Evolutionary conservation across 768 basidiomycete genomes (phyloP).

Genomic region (Hericium rajendrae): DNA sequence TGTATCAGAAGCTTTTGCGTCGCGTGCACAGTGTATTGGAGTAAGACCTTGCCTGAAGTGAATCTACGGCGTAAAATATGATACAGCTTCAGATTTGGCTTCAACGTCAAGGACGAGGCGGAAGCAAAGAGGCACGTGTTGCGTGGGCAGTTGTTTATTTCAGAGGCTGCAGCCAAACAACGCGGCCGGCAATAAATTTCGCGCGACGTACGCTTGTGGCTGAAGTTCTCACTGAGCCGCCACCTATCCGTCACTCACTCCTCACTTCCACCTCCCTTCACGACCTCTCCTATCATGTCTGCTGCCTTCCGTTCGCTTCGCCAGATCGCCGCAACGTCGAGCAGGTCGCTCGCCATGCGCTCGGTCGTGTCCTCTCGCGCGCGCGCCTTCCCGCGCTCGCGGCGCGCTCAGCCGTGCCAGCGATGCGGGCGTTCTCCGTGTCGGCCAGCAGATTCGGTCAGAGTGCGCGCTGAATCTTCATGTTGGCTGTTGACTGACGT

Average conservation of each 20-base stretch:
- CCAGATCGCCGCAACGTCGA: constrained; percentile 38
- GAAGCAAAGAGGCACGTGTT: no score
- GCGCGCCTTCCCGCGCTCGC: constrained; percentile 15
- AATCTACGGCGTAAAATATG: no score
- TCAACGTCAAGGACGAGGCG: no score
- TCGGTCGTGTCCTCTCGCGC: constrained; percentile 13
- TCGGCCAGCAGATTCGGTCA: constrained; percentile 30
- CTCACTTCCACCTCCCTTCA: background rate
- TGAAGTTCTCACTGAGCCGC: background rate
- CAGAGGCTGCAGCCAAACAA: background rate
- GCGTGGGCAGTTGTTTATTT: background rate
- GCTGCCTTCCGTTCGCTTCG: constrained; percentile 55
- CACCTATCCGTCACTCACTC: background rate
- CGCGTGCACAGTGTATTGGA: no score
- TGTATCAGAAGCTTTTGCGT: no score
- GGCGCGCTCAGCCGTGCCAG: constrained; percentile 17
- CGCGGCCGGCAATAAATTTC: background rate
- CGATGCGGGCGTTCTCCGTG: constrained; percentile 26
- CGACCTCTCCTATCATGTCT: background rate
- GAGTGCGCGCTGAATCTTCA: constrained; percentile 29
- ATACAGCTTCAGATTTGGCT: no score
- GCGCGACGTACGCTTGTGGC: background rate
- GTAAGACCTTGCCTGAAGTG: no score
- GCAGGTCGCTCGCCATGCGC: constrained; percentile 26
- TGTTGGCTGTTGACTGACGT: background rate